phyloP scores from a whole-genome alignment of 2,329 filamentous ascomycete genomes.

The Dactylonectria estremocensis region DNA sequence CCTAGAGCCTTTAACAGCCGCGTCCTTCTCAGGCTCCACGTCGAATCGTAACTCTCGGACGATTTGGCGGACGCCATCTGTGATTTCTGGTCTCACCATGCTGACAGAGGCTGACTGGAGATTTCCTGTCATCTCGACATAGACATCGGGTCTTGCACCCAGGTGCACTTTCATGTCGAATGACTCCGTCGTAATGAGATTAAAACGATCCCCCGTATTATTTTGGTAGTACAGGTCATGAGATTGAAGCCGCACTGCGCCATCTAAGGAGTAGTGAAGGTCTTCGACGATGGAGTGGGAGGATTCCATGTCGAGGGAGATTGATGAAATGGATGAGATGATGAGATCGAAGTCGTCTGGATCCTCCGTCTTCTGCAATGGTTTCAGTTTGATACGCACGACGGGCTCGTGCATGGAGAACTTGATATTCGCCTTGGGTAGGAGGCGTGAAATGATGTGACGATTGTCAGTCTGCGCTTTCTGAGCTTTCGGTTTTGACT shows the following conservation, averaged over 20 bases:
- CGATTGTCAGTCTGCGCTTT: constrained; percentile 61
- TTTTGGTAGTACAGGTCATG: constrained; percentile 97
- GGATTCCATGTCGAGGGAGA: constrained; percentile 93
- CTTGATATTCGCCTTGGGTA: constrained; percentile 95
- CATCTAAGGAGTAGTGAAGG: constrained; percentile 87
- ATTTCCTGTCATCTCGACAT: constrained; percentile 84
- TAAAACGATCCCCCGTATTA: constrained; percentile 84
- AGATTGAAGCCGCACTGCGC: constrained; percentile 85
- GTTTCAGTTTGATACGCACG: constrained; percentile 87
- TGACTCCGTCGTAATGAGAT: constrained; percentile 88
- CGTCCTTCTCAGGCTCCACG: constrained; percentile 73
- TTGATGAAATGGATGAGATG: constrained; percentile 93
- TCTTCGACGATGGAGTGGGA: constrained; percentile 92
- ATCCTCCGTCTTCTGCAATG: constrained; percentile 75
- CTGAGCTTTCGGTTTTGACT: constrained; percentile 62
- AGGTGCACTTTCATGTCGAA: constrained; percentile 90
- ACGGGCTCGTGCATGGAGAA: constrained; percentile 98
- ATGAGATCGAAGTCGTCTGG: constrained; percentile 93
- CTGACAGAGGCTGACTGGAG: constrained; percentile 91
- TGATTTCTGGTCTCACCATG: constrained; percentile 93
- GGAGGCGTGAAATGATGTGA: constrained; percentile 87
- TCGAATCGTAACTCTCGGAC: constrained; percentile 85
- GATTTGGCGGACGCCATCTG: constrained; percentile 92
- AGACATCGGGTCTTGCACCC: constrained; percentile 87
- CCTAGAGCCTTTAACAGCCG: constrained; percentile 62